Evolutionary conservation across 2,329 filamentous ascomycete genomes (phyloP).

Genomic region (Aspergillus jensenii): DNA sequence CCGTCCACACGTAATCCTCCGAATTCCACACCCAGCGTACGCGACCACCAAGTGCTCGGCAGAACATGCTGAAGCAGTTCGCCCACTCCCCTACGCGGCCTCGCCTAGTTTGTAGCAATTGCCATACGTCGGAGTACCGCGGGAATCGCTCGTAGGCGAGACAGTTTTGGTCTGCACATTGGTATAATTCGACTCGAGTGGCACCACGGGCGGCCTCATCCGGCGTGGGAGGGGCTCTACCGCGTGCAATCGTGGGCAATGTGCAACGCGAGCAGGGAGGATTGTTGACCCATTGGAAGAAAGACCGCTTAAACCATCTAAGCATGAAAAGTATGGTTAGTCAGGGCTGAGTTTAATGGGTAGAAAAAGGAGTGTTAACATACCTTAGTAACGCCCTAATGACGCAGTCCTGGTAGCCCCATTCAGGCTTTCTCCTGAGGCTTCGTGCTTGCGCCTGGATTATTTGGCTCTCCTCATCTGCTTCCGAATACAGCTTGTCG

Average conservation of each 20-base stretch:
- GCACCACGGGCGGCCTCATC: conserved; percentile 90
- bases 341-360: background rate
- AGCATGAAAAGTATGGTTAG: conserved; percentile 14
- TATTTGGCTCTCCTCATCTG: conserved; percentile 89
- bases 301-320: conserved; percentile 93
- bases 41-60: conserved; percentile 83
- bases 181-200: conserved; percentile 83
- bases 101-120: conserved; percentile 78
- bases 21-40: conserved; percentile 98
- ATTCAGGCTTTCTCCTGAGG: conserved; percentile 80
- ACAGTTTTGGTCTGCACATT: conserved; percentile 75
- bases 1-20: conserved; percentile 97
- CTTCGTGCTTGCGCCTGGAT: conserved; percentile 84
- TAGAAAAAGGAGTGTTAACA: conserved; percentile 28
- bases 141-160: conserved; percentile 84
- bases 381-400: conserved; percentile 82
- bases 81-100: conserved; percentile 95
- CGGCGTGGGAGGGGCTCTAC: conserved; percentile 78
- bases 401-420: conserved; percentile 98
- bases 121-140: conserved; percentile 92
- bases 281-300: conserved; percentile 97
- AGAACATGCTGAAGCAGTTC: conserved; percentile 98
- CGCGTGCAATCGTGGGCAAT: conserved; percentile 77
- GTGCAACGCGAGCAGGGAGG: conserved; percentile 79
- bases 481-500: conserved; percentile 88